Base-by-base conservation (phyloP, 1,284 basidiomycete genomes). In the Butyriboletus appendiculatus region DNA sequence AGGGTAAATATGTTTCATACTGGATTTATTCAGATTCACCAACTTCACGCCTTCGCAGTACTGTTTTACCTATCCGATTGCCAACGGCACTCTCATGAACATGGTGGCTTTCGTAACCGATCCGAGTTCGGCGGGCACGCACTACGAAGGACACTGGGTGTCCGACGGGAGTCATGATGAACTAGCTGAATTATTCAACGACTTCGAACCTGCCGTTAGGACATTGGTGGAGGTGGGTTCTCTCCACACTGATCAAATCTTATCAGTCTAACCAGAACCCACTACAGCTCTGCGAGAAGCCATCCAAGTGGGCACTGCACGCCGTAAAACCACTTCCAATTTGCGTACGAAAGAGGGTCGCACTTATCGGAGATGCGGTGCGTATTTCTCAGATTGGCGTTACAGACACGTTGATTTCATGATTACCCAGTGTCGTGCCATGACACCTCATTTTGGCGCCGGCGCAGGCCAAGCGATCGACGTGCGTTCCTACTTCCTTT, bases 171-270 rank as follows among this genome's bases (percentile, higher is more conserved):
- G 57, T 43, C 65, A 48, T 52, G 60, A 69, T 53, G 70, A 69
- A 64, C 30, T 74, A 26, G 18, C 63, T 32, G 37, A 64, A 48
- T 48, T 43, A 5, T 80, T 73, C 50, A 57, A 55, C 3, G 60
- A 65, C 14, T 81, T 78, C 73, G 80, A 81, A 57, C 68, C 70
- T 1, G 75, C 79, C 46, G 76, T 73, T 8, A 69, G 68, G 56
- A 63, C 69, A 2, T 49, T 82, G 22, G 39, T 79, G 10, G 65
- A 74, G 50, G 80, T 80, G 52, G 47, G 63, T 51, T 26, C 6
- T 20, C 11, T 10, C n/a, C 7, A 3, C 6, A 24, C 5, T 12
- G 10, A 12, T 15, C 14, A 10, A 20, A 26, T n/a, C 14, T 4
- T 28, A 4, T 1, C 1, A 4, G n/a, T n/a, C 15, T 22, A n/a